phyloP scores from a whole-genome alignment of 495 filamentous ascomycete species.

The Neurospora hispaniola region DNA sequence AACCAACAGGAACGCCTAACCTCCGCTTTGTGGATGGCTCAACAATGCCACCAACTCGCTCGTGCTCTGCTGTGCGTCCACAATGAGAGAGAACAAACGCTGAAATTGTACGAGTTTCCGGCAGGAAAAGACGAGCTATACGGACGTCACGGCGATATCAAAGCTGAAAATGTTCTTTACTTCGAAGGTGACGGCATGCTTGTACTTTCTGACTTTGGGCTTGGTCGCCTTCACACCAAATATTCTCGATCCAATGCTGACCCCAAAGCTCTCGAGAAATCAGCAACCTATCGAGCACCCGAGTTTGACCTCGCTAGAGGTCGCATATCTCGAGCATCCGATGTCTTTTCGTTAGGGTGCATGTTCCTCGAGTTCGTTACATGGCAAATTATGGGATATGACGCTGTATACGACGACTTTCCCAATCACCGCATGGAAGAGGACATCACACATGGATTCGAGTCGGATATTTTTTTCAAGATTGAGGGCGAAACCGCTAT shows the following conservation, averaged over 20 bases:
- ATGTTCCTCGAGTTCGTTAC: slow-evolving; percentile 5
- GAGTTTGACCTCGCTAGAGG: slow-evolving; percentile 1
- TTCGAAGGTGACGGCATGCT: background rate
- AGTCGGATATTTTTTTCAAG: slow-evolving; percentile 1
- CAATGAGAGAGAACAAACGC: background rate
- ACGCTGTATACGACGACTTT: background rate
- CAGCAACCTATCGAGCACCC: slow-evolving; percentile 5
- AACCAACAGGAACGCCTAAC: background rate
- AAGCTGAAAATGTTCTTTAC: background rate
- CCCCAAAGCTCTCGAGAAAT: background rate
- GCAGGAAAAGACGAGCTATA: background rate
- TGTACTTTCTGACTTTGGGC: background rate
- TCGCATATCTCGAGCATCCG: background rate
- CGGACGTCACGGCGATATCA: slow-evolving; percentile 1
- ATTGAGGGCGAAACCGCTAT: background rate
- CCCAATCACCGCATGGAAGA: background rate
- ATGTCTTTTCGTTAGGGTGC: slow-evolving; percentile 6
- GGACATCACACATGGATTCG: background rate
- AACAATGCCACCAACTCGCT: background rate
- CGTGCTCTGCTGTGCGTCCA: background rate
- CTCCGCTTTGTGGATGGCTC: background rate
- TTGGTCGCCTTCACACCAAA: background rate
- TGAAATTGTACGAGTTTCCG: background rate
- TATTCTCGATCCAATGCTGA: background rate
- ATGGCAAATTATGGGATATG: background rate